A percentile compares a stretch with the other conserved stretches of the same genome.
phyloP scores from a whole-genome alignment of 2,329 filamentous ascomycete species.

The Hymenoscyphus fructigenus region DNA sequence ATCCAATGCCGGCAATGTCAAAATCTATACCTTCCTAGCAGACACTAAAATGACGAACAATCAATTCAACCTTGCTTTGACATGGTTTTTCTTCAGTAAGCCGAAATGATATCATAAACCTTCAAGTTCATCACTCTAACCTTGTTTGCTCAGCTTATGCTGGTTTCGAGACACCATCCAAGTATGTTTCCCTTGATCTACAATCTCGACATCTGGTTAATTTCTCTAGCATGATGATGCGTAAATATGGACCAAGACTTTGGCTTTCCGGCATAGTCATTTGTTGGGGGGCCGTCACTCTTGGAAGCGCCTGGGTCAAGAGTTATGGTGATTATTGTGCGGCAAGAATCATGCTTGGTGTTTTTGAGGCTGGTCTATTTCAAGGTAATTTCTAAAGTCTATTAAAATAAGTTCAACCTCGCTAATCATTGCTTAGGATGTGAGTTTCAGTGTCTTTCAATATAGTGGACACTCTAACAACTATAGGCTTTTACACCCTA shows the following conservation, averaged over 20 bases:
- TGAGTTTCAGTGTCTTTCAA: no score
- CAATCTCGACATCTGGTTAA: not conserved
- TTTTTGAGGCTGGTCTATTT: conserved; percentile 15
- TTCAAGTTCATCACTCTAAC: no score
- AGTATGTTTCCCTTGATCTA: not conserved
- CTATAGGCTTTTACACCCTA: not conserved
- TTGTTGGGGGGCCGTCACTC: conserved; percentile 14
- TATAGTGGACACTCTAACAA: not conserved
- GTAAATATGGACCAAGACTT: conserved; percentile 9
- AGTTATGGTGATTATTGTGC: conserved; percentile 13
- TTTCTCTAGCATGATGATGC: conserved; percentile 10
- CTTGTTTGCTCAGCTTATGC: not conserved
- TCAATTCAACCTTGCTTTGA: conserved; percentile 15
- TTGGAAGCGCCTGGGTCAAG: conserved; percentile 14
- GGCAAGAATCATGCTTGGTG: conserved; percentile 12
- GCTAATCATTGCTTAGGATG: no score
- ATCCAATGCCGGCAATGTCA: conserved; percentile 15
- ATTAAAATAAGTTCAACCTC: no score
- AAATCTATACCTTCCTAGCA: conserved; percentile 14
- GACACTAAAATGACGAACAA: conserved; percentile 11
- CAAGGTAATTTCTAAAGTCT: conserved; percentile 8
- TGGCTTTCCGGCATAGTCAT: conserved; percentile 13
- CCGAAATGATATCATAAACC: not conserved
- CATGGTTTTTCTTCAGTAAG: conserved; percentile 17
- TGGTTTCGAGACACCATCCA: not conserved